These are phyloP conservation scores for Microdochium paspali DNA, from an alignment of 2,329 filamentous ascomycete species.

Conservation along the genomic window DNA sequence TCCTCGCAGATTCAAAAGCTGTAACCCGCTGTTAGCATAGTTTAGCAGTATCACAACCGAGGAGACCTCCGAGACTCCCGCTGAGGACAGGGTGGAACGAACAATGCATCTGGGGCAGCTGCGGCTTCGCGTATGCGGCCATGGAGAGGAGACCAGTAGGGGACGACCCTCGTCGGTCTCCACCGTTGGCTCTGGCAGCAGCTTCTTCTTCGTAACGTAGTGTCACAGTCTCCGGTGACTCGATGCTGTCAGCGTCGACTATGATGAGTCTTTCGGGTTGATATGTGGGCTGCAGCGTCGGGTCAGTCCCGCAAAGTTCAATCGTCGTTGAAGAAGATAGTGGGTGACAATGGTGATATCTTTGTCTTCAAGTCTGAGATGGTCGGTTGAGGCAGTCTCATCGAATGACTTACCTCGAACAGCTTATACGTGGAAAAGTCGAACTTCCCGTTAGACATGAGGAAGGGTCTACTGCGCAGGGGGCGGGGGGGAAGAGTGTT, in stretches of 20 bases:
- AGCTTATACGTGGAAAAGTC: conserved; percentile 46
- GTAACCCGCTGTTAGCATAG: conserved; percentile 16
- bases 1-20: conserved; percentile 52
- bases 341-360: background rate
- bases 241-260: conserved; percentile 43
- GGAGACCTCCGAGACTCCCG: background rate
- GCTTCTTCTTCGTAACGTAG: conserved; percentile 47
- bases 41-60: conserved; percentile 3
- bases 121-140: conserved; percentile 72
- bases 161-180: conserved; percentile 46
- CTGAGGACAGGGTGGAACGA: conserved; percentile 33
- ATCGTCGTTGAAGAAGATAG: background rate
- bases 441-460: conserved; percentile 51
- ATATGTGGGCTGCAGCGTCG: conserved; percentile 34
- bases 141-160: conserved; percentile 58
- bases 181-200: conserved; percentile 40
- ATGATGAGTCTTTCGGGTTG: conserved; percentile 47
- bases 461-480: conserved; percentile 17
- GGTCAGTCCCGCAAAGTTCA: conserved; percentile 6
- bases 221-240: conserved; percentile 47
- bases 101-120: conserved; percentile 74
- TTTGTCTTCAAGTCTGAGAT: background rate
- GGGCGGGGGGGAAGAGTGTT: conserved; percentile 22
- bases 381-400: conserved; percentile 2
- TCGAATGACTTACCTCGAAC: conserved; percentile 45